Evolutionary conservation across 1,139 yeast species (phyloP).

Genomic region (Meyerozyma athensensis): DNA sequence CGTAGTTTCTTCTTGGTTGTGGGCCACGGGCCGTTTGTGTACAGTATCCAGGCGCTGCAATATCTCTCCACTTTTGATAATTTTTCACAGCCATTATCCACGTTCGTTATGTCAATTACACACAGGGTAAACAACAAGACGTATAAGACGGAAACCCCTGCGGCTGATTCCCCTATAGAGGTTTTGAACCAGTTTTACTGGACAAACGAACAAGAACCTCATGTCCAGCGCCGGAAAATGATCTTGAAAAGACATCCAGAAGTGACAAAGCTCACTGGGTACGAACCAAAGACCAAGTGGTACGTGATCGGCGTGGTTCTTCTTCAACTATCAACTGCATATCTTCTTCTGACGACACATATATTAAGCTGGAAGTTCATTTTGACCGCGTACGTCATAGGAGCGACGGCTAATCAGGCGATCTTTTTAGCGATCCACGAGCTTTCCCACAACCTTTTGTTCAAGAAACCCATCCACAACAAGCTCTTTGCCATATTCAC

Average conservation of each 20-base stretch:
- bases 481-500: constrained; percentile 73
- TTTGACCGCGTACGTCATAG: constrained; percentile 65
- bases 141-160: constrained; percentile 36
- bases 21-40: no score
- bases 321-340: constrained; percentile 62
- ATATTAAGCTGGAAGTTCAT: constrained; percentile 55
- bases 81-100: neutral
- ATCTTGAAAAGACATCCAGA: constrained; percentile 76
- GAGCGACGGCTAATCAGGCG: constrained; percentile 84
- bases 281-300: constrained; percentile 82
- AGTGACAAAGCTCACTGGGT: constrained; percentile 75
- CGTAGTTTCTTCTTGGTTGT: no score
- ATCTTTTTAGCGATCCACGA: constrained; percentile 86
- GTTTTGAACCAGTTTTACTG: constrained; percentile 65
- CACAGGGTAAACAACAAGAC: constrained; percentile 33
- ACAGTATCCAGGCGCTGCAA: no score
- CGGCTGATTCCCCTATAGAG: constrained; percentile 41
- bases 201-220: constrained; percentile 83
- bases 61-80: neutral
- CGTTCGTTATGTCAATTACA: constrained; percentile 21
- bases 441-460: constrained; percentile 78
- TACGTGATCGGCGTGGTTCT: constrained; percentile 60
- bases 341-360: constrained; percentile 50
- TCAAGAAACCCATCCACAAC: constrained; percentile 72
- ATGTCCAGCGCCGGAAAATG: constrained; percentile 64